Evolutionary conservation across 371 early-diverging fungal genomes (phyloP), one percentile per base, ranked within the genome.

Genomic region (Circinella minor): DNA sequence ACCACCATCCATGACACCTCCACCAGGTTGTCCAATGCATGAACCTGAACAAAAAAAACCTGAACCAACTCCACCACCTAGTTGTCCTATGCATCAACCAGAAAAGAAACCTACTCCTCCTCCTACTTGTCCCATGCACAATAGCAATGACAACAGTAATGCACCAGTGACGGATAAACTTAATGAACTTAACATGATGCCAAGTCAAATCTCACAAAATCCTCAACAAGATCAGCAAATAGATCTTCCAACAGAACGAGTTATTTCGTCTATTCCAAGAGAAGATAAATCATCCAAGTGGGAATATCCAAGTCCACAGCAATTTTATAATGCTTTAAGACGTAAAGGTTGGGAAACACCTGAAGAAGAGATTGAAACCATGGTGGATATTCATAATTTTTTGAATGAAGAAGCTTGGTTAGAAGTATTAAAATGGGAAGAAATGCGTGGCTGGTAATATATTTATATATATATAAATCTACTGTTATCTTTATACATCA

Each of bases 371-470:
- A 89, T 99, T 63, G 93, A 92, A 55, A 91, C 91, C 1, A 96
- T 99, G 93, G 98, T 98, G 1, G 91, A 94, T 73, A 97, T 99
- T 72, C 99, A 99, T 81, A 99, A 99, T 79, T 93, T 94, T 70
- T 85, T 99, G 75, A 99, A 99, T 73, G 98, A 99, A 76, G 93
- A 90, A 57, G 94, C 94, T 47, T 99, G 99, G 99, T 76, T 85
- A 18, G 92, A 98, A 73, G 95, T 99, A 36, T 74, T 95, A 63
- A 92, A 94, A 74, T 98, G 98, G 97, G 99, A 99, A 76, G 70
- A 78, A 8, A 87, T 90, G 75, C 88, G 89, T 69, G 77, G 89
- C 64, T 89, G 88, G 92, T 93, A 86, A 68, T 83, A 3, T 67
- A 4, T 9, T 5, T 14, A 9, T 51, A 57, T 4, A 6, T 48